These are phyloP conservation scores for Termitomyces bulborhizus DNA, from an alignment of 768 basidiomycete genomes.

Conservation along the genomic window DNA sequence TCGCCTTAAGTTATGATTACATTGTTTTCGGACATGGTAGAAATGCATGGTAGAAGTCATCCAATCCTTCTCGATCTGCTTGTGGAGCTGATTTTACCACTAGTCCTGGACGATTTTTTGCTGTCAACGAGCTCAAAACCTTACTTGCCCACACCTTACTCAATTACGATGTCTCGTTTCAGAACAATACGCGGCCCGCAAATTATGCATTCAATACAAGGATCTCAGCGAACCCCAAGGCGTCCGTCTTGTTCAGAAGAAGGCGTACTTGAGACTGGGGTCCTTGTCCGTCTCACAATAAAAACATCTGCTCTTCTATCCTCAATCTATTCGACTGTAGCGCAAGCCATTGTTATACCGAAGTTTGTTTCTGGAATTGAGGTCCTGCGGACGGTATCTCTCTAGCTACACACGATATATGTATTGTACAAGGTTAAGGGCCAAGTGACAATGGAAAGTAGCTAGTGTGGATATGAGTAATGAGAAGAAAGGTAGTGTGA, in stretches of 20 bases:
- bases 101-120: constrained; percentile 37
- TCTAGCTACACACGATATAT: background rate
- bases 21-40: constrained; percentile 8
- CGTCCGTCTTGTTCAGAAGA: constrained; percentile 31
- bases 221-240: constrained; percentile 23
- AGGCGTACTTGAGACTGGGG: background rate
- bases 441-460: no score
- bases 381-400: no score
- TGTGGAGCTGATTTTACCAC: background rate
- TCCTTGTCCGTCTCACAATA: background rate
- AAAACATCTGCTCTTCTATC: background rate
- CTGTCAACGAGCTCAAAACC: constrained; percentile 30
- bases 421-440: background rate
- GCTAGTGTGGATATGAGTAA: no score
- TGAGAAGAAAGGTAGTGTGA: no score
- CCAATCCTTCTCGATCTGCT: background rate
- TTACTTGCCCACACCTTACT: constrained; percentile 28
- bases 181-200: background rate
- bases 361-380: no score
- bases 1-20: constrained; percentile 19
- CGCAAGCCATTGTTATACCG: no score
- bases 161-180: constrained; percentile 29
- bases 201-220: constrained; percentile 2
- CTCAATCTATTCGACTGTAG: background rate
- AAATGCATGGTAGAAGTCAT: constrained; percentile 5